Evolutionary conservation across 2,329 filamentous ascomycete species (phyloP).

Genomic region (Ophiostoma sp.): DNA sequence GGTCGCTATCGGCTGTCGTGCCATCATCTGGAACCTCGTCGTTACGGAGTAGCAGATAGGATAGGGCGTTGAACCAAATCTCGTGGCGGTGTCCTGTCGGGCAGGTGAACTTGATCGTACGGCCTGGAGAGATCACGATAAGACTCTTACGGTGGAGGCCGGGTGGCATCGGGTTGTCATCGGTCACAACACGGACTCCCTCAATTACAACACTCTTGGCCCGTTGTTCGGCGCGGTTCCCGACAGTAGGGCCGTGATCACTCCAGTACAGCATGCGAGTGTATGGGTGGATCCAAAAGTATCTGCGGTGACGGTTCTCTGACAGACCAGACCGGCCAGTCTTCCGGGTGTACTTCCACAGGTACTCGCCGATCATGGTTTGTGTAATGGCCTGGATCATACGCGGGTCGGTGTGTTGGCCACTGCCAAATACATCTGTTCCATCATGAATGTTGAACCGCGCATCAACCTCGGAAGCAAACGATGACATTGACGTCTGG

Average conservation of each 20-base stretch:
- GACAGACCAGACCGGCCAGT: constrained; percentile 84
- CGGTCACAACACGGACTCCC: constrained; percentile 82
- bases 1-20: constrained; percentile 45
- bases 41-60: constrained; percentile 80
- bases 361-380: constrained; percentile 97
- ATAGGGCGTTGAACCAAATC: constrained; percentile 97
- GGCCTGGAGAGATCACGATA: constrained; percentile 80
- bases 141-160: constrained; percentile 92
- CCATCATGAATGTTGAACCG: constrained; percentile 74
- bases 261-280: constrained; percentile 97
- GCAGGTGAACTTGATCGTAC: constrained; percentile 89
- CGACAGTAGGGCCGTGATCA: constrained; percentile 75
- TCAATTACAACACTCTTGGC: constrained; percentile 92
- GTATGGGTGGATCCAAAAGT: constrained; percentile 99
- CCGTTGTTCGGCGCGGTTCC: constrained; percentile 66
- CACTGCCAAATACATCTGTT: constrained; percentile 42
- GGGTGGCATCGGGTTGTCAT: constrained; percentile 92
- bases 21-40: constrained; percentile 47
- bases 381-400: constrained; percentile 99
- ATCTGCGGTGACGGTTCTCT: constrained; percentile 81
- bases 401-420: constrained; percentile 79
- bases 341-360: constrained; percentile 99
- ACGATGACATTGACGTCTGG: constrained; percentile 88
- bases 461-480: constrained; percentile 86
- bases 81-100: constrained; percentile 91